Evolutionary conservation across 495 filamentous ascomycete genomes (phyloP).

Genomic region (Neurospora sp.): DNA sequence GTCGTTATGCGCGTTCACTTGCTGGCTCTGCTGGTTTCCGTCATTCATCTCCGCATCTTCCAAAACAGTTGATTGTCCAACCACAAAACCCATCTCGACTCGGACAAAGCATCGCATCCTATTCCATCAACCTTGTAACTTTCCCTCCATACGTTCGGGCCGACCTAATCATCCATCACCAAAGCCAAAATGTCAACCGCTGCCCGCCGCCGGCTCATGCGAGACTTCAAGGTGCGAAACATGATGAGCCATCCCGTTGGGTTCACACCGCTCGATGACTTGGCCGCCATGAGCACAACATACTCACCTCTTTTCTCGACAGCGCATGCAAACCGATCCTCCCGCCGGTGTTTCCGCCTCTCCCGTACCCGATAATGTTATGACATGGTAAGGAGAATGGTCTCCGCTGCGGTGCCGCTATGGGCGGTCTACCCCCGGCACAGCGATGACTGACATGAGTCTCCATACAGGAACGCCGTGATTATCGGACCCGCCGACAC

Average conservation of each 20-base stretch:
- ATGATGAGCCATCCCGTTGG: background rate
- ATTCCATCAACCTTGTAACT: background rate
- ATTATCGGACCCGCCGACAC: slow-evolving; percentile 97
- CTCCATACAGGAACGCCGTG: slow-evolving; percentile 75
- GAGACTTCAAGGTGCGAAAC: slow-evolving; percentile 84
- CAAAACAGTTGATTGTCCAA: background rate
- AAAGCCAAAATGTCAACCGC: slow-evolving; percentile 70
- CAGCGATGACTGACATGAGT: slow-evolving; percentile 6
- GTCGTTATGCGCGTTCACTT: background rate
- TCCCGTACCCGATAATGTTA: slow-evolving; percentile 95
- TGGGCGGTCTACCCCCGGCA: background rate
- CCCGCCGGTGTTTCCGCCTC: slow-evolving; percentile 95
- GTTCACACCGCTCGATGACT: slow-evolving; percentile 1
- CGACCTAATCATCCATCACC: background rate
- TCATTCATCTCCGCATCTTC: background rate
- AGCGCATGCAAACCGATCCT: slow-evolving; percentile 99
- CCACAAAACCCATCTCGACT: background rate
- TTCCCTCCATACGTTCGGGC: background rate
- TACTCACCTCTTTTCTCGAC: slow-evolving; percentile 13
- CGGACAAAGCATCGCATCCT: background rate
- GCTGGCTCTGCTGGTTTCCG: background rate
- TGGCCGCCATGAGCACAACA: background rate
- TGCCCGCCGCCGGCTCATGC: slow-evolving; percentile 89
- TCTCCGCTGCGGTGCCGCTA: background rate
- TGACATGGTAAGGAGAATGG: slow-evolving; percentile 71